phyloP scores from a whole-genome alignment of 768 basidiomycete species.

The Boletus insuetus region DNA sequence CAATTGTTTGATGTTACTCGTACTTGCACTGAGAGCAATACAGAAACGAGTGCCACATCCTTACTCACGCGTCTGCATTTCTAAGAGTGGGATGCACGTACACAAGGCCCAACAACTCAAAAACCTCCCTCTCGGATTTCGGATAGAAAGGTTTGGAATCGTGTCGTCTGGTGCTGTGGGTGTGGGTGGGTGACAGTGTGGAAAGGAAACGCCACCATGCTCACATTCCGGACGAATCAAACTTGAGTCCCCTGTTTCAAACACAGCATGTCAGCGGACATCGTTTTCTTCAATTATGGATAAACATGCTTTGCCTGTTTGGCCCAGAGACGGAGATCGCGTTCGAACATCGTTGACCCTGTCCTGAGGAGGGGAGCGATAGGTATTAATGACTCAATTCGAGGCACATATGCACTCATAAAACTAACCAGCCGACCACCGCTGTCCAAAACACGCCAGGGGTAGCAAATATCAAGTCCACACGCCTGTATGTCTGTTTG shows the following conservation, averaged over 20 bases:
- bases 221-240: conserved; percentile 81
- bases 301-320: conserved; percentile 53
- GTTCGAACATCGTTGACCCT: conserved; percentile 87
- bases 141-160: conserved; percentile 62
- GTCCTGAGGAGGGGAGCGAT: conserved; percentile 46
- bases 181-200: background rate
- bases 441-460: conserved; percentile 84
- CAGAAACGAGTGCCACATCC: conserved; percentile 9
- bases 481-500: conserved; percentile 55
- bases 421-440: conserved; percentile 79
- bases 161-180: conserved; percentile 46
- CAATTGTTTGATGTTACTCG: background rate
- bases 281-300: background rate
- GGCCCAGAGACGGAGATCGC: conserved; percentile 77
- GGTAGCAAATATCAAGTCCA: conserved; percentile 82
- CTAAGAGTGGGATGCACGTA: conserved; percentile 71
- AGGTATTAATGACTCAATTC: background rate
- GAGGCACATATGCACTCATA: background rate
- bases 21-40: background rate
- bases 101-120: conserved; percentile 63
- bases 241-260: conserved; percentile 71
- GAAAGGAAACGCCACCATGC: conserved; percentile 15
- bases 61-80: conserved; percentile 60
- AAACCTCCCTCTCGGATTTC: conserved; percentile 68
- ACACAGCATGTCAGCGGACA: conserved; percentile 1